Evolutionary conservation across 768 basidiomycete species (phyloP), one percentile per base, ranked within the genome.

Genomic region (Trametes elegans): DNA sequence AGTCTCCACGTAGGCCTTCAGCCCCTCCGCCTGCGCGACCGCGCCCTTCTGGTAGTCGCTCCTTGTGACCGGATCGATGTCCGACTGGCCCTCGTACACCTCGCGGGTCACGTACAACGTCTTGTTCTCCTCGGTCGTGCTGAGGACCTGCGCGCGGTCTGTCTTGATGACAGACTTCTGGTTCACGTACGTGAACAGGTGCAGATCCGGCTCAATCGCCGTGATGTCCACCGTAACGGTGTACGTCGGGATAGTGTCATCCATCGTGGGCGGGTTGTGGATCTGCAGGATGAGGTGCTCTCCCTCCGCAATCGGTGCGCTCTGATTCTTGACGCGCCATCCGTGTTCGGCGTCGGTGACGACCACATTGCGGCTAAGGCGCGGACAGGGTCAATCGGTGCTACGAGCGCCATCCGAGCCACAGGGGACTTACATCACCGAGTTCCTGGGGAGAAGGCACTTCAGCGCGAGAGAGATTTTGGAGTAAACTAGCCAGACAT

Each of bases 381-480:
- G n/a, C 5, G n/a, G n/a, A n/a, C n/a, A 28, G 9, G 9, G 6
- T n/a, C 7, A 34, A 1, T n/a, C 28, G 41, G 10, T 21, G 29
- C 23, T 2, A 4, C 13, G 34, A 6, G 13, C 13, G 34, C n/a
- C n/a, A n/a, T n/a, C n/a, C n/a, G n/a, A n/a, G n/a, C n/a, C n/a
- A n/a, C n/a, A n/a, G n/a, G n/a, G n/a, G n/a, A n/a, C 80, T 28
- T 71, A 85, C 85, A 81, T 77, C 51, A 86, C 87, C 5, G 85
- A 75, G 60, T 87, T 88, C 85, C 85, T 87, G n/a, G n/a, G n/a
- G 28, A 7, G 10, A n/a, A 2, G 21, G 26, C 4, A 32, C 9
- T 3, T 19, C 46, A 24, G 18, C 40, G 26, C 5, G 39, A 10
- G 2, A 13, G 7, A 31, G 43, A 21, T 28, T 3, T 41, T 6